Evolutionary conservation across 208 protist genomes (phyloP), one percentile per base, ranked within the genome.

Genomic region (Leishmania arabica): DNA sequence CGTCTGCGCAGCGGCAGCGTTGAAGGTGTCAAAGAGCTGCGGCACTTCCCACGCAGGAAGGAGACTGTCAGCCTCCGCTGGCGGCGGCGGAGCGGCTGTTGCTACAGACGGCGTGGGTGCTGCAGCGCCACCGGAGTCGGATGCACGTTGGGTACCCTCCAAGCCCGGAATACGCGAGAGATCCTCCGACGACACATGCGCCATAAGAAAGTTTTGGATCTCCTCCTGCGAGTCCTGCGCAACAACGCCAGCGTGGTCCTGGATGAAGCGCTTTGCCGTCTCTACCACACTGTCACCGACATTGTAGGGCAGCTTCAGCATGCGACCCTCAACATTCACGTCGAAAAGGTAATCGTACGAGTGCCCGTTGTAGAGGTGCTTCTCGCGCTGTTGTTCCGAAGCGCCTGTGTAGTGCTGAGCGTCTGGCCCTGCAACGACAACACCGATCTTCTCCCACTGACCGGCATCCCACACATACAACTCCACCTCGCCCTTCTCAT

Each of bases 331-430:
- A 17, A 99, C 87, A 80, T 99, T 94, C n/a, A 99, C 93, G 58
- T 98, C 92, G 84, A 99, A 99, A 27, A 99, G 84, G 76, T 99
- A 99, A 86, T 99, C 98, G 82, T 99, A 99, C 37, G 95, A 81
- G 56, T 91, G 89, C 6, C 98, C 98, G 40, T 98, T 88, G 71
- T 95, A 80, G 42, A 93, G 77, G 75, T 93, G 79, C 83, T 97
- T 98, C 40, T 92, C 83, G 47, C 84, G 81, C 49, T 78, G 64
- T 58, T 86, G 88, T 2, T 27, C 40, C 15, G 83, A 64, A 9
- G 79, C 78, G 4, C 80, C 79, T 49, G 79, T 92, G 83, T 89
- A 90, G 34, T 72, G 64, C 40, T 80, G 49, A 17, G 82, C 74
- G n/a, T 88, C 83, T 8, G 91, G 84, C 24, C 92, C 93, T 19